Base-by-base conservation (phyloP, 1,284 basidiomycete species). In the Amylostereum areolatum region DNA sequence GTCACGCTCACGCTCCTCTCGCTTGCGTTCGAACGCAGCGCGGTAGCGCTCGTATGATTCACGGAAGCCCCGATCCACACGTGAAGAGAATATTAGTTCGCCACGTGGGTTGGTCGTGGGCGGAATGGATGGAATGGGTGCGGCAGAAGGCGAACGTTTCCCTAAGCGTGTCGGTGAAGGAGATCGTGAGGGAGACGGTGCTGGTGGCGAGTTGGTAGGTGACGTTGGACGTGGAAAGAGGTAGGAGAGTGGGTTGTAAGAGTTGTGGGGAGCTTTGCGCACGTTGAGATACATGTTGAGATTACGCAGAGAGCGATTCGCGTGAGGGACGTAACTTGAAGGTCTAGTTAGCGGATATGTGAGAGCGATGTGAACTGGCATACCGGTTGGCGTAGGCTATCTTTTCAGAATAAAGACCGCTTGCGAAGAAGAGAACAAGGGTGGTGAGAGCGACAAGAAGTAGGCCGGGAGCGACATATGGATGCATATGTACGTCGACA, bases 251-350 rank as follows among this genome's bases (percentile, higher is more conserved):
- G 84, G 85, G 59, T 85, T 84, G 67, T 80, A 74, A 47, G 86
- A 70, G 51, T 71, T 82, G 47, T 86, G 66, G 0, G 89, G 80
- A 1, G 83, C 83, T 56, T 85, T 83, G 46, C 91, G 85, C 59
- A 96, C 90, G 70, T 98, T 98, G 59, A 99, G 78, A 62, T 94
- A 92, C 85, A 99, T 96, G 68, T 99, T 98, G 66, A 97, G 89
- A 28, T 85, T 89, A 28, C 96, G 81, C 30, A 99, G 73, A 0
- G 94, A 85, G 40, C 88, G 82, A 67, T 99, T 99, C 8, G 95
- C 92, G 60, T 98, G 96, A 1, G 93, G 95, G 18, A 98, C 91
- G 63, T 98, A 99, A 71, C 93, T 96, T 62, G 37, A 46, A 42
- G 41, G 24, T 43, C 31, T 24, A 45, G 11, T 11, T 52, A 46